Evolutionary conservation across 495 filamentous ascomycete species (phyloP), one percentile per base, ranked within the genome.

Genomic region (Trichoderma asperelloides): DNA sequence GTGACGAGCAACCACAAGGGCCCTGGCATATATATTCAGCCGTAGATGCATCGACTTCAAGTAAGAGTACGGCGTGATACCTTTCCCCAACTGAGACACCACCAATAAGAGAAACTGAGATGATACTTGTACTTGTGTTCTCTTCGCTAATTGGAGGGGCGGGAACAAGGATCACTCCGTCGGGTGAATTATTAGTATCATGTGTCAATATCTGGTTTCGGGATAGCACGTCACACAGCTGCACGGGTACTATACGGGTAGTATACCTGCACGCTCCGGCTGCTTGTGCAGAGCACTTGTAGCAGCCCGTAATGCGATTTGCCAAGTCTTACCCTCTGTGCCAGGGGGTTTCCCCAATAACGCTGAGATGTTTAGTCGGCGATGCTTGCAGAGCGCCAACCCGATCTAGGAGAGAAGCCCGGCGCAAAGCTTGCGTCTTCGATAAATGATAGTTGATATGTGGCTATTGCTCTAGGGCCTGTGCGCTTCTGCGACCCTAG

Each of bases 91-190:
- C 55, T 27, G 13, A 55, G n/a, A 33, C 15, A 30, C 28, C 28
- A 30, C 28, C 55, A 30, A 60, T 18, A 30, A 60, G 55, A 21
- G 55, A 21, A 51, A 7, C 33, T 37, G 33, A 37, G 33, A 7
- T 47, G 9, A 0, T 13, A 47, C 15, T 21, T 5, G 12, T 7
- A 60, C 28, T 60, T 21, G n/a, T 13, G 8, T 60, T 9, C 2
- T 60, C 25, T 60, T 60, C 55, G 55, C 55, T 60, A 60, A 60
- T 60, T 60, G 55, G 55, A 60, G 55, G 55, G 55, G 23, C 55
- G 55, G 55, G 55, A 60, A 25, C 25, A 28, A 60, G 55, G 55
- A 18, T 60, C 23, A 16, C 25, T 60, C 55, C 55, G 55, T 60
- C 55, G 55, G 55, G 27, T 60, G 55, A 60, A 60, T 60, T 60